Percentiles rank a stretch among this genome's conserved stretches.
phyloP scores from a whole-genome alignment of 2,329 filamentous ascomycete species.

The Piedraia hortae region DNA sequence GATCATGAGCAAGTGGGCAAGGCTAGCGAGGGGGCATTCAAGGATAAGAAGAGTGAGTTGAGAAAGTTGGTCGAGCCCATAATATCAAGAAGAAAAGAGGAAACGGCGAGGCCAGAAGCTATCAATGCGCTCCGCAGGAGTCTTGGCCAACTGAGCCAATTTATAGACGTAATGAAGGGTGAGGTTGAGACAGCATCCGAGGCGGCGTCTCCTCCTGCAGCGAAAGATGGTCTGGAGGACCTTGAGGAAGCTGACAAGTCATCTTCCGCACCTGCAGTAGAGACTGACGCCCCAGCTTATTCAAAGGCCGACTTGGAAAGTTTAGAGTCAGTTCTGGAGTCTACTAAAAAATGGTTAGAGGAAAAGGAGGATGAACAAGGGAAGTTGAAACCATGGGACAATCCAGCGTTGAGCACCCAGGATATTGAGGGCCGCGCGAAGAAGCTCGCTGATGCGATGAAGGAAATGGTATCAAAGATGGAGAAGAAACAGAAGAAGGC shows the following conservation, averaged over 20 bases:
- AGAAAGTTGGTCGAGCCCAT: constrained; percentile 55
- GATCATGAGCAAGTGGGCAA: constrained; percentile 40
- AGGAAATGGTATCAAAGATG: constrained; percentile 42
- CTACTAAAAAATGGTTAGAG: constrained; percentile 40
- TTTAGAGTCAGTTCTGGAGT: constrained; percentile 33
- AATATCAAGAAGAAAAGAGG: constrained; percentile 46
- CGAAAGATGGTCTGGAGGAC: constrained; percentile 33
- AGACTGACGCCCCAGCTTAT: constrained; percentile 16
- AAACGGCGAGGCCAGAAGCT: constrained; percentile 39
- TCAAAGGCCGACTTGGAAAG: constrained; percentile 53
- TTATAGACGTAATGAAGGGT: constrained; percentile 40
- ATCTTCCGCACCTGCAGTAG: constrained; percentile 13
- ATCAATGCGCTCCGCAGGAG: constrained; percentile 38
- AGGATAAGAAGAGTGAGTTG: constrained; percentile 48
- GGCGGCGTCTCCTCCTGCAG: too few species aligned
- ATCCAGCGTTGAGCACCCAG: constrained; percentile 45
- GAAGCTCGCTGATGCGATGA: constrained; percentile 41
- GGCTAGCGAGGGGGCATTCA: constrained; percentile 45
- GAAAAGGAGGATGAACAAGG: constrained; percentile 43
- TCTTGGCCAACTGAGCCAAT: constrained; percentile 42
- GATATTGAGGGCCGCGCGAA: constrained; percentile 43
- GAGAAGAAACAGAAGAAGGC: constrained; percentile 10
- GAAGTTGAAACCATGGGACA: constrained; percentile 37
- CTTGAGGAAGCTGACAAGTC: constrained; percentile 40
- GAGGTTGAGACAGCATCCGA: constrained; percentile 34